Conservation (phyloP, 2,329 filamentous ascomycete species). For the Ophiocordyceps australis region DNA sequence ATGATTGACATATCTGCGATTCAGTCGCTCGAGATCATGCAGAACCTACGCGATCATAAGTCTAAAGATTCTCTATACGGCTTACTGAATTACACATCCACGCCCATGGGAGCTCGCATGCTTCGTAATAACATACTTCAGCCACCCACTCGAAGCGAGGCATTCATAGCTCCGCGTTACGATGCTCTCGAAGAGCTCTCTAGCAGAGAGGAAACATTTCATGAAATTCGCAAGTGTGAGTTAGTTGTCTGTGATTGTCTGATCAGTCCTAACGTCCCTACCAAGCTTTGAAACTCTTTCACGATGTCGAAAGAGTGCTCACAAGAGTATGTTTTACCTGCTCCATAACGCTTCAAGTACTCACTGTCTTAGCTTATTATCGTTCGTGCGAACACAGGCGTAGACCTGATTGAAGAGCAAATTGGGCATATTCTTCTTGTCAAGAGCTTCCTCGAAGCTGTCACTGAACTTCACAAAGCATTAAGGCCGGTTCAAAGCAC, state of each 20-base stretch:
- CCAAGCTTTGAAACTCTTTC: conserved; percentile 52
- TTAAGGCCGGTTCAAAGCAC: conserved; percentile 44
- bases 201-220: conserved; percentile 72
- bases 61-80: conserved; percentile 75
- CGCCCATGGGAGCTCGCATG: conserved; percentile 75
- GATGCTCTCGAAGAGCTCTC: conserved; percentile 72
- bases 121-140: conserved; percentile 78
- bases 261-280: background rate
- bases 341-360: background rate
- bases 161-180: conserved; percentile 53
- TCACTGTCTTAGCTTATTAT: conserved; percentile 45
- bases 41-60: conserved; percentile 62
- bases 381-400: conserved; percentile 45
- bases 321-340: conserved; percentile 37
- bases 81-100: conserved; percentile 66
- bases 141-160: conserved; percentile 52
- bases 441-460: conserved; percentile 59
- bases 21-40: conserved; percentile 71
- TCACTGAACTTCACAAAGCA: conserved; percentile 49
- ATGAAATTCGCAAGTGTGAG: conserved; percentile 48
- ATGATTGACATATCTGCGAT: conserved; percentile 88
- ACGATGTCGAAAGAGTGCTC: conserved; percentile 65
- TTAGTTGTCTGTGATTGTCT: background rate
- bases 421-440: conserved; percentile 78
- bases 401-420: conserved; percentile 57